Conservation (phyloP, 768 basidiomycete species). For the Mycena epipterygia region DNA sequence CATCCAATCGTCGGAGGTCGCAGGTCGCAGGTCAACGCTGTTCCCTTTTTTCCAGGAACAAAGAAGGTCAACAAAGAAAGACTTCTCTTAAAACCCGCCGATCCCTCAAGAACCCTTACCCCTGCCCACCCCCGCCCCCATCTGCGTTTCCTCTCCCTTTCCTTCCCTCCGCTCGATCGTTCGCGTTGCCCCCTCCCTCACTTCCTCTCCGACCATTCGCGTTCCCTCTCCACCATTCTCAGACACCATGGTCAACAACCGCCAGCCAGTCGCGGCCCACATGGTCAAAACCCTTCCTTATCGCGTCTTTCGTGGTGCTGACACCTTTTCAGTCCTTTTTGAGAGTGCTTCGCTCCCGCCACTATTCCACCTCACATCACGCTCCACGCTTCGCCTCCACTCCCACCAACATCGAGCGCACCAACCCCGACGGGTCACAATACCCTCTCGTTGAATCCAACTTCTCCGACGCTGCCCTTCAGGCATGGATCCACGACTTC, state of each 20-base stretch:
- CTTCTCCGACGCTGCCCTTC: slow-evolving; percentile 2
- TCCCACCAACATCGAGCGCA: not conserved
- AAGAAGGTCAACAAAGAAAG: not conserved
- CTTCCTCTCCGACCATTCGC: no score
- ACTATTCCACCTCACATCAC: not conserved
- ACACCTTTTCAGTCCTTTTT: slow-evolving; percentile 3
- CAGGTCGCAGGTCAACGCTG: not conserved
- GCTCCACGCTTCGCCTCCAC: slow-evolving; percentile 7
- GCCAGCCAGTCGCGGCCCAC: not conserved
- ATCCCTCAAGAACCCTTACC: not conserved
- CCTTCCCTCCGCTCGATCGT: not conserved
- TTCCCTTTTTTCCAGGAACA: not conserved
- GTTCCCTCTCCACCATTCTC: no score
- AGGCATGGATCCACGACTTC: slow-evolving; percentile 6
- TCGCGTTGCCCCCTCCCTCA: not conserved
- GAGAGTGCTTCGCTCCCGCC: not conserved
- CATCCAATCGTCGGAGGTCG: not conserved
- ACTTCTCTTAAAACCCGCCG: no score
- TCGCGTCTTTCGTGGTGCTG: not conserved
- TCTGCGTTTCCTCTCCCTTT: not conserved
- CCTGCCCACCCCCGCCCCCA: no score
- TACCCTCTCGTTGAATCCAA: slow-evolving; percentile 11
- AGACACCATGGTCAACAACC: slow-evolving; percentile 8
- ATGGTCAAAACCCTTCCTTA: not conserved
- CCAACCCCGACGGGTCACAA: slow-evolving; percentile 1